phyloP scores from a whole-genome alignment of 2,329 filamentous ascomycete genomes.

The Amphichorda felina region DNA sequence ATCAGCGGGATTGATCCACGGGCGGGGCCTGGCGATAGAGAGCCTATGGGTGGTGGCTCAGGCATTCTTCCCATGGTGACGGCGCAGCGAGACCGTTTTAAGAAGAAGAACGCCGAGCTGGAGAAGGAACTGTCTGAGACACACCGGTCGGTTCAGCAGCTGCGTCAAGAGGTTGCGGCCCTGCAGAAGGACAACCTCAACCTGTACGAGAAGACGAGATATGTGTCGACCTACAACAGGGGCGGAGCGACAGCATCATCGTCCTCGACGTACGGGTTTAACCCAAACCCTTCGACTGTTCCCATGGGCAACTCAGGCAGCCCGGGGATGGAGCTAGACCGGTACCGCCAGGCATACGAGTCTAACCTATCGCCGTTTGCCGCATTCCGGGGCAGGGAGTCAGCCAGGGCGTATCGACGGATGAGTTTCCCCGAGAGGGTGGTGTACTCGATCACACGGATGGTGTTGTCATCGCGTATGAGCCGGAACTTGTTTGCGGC shows the following conservation, averaged over 20 bases:
- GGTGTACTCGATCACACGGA: slow-evolving; percentile 81
- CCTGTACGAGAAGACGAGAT: slow-evolving; percentile 94
- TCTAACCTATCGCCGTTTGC: slow-evolving; percentile 92
- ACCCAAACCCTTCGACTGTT: slow-evolving; percentile 65
- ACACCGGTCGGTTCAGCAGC: slow-evolving; percentile 69
- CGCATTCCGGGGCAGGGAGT: slow-evolving; percentile 88
- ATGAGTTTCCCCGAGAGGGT: slow-evolving; percentile 88
- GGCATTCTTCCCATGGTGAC: slow-evolving; percentile 97
- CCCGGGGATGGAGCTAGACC: slow-evolving; percentile 61
- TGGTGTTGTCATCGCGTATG: slow-evolving; percentile 79
- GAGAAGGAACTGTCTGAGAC: slow-evolving; percentile 81
- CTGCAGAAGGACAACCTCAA: slow-evolving; percentile 93
- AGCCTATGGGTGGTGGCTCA: slow-evolving; percentile 62
- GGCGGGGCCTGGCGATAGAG: slow-evolving; percentile 32
- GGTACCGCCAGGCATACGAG: slow-evolving; percentile 88
- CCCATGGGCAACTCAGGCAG: slow-evolving; percentile 41
- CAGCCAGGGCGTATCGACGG: slow-evolving; percentile 76
- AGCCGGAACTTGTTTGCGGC: slow-evolving; percentile 89
- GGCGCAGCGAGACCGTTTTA: slow-evolving; percentile 94
- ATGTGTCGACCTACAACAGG: slow-evolving; percentile 86
- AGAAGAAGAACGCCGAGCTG: slow-evolving; percentile 84
- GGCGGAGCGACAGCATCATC: slow-evolving; percentile 34
- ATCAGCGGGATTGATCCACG: slow-evolving; percentile 90
- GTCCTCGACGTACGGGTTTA: slow-evolving; percentile 55
- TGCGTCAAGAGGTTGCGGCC: slow-evolving; percentile 82